Evolutionary conservation across 2,329 filamentous ascomycete species (phyloP), one percentile per base, ranked within the genome.

Genomic region (Neurospora crassa): DNA sequence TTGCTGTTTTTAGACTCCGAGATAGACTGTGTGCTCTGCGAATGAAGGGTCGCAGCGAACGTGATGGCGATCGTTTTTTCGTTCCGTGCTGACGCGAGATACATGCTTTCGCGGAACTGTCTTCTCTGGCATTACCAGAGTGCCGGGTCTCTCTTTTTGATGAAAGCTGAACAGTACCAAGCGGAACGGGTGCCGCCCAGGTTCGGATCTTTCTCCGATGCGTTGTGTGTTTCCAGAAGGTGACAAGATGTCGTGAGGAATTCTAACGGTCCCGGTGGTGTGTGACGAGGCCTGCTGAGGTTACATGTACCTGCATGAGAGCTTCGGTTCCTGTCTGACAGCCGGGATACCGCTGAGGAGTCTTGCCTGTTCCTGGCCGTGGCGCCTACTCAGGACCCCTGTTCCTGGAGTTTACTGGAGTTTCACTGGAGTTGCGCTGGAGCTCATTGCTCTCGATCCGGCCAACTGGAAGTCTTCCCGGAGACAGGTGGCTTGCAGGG

Each of bases 391-490:
- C 53, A 63, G 59, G 16, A 59, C 20, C 42, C 45, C 43, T 42
- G 42, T 70, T 71, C 68, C 71, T 68, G 37, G 45, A 67, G 63
- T 59, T 59, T 59, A 59, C 47, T 59, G 47, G 45, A 53, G 53
- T 63, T 63, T 63, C 47, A 34, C 53, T 63, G 53, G 53, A 63
- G 53, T 37, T 63, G 53, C 53, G 29, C 34, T 20, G 29, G 34
- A 53, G 45, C 59, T 40, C 40, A 63, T 63, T 37, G 53, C 20
- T 24, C 14, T 29, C 12, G 16, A 59, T 34, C 45, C 16, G 70
- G 67, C 74, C 75, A 76, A 77, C 75, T 74, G 75, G 74, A 77
- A 75, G 70, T 69, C 69, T 70, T 75, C 72, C 74, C 73, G 76
- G 73, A 47, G 10, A 37, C 24, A n/a, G 69, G 67, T 70, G 69